These are phyloP conservation scores for Cordyceps farinosa DNA, from an alignment of 2,329 filamentous ascomycete genomes.

Conservation along the genomic window DNA sequence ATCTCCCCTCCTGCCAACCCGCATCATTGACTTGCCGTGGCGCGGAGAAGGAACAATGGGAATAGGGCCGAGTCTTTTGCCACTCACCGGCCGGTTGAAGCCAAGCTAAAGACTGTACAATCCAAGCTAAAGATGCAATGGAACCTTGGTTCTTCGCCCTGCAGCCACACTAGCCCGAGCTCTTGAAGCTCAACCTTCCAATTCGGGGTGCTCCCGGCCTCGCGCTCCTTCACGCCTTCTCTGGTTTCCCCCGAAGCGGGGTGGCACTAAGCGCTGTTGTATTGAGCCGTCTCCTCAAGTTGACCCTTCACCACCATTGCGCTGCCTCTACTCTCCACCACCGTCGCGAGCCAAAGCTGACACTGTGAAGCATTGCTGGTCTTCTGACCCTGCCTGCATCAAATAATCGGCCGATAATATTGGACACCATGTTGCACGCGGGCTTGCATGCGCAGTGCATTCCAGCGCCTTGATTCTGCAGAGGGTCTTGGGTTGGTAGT, in stretches of 20 bases:
- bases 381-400: neutral
- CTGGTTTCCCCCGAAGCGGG: neutral
- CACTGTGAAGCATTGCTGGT: neutral
- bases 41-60: neutral
- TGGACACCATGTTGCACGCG: conserved; percentile 1
- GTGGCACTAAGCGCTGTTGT: neutral
- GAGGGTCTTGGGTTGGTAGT: neutral
- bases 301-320: neutral
- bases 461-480: neutral
- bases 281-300: neutral
- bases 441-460: neutral
- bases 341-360: neutral
- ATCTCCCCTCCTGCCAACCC: neutral
- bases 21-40: neutral
- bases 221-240: neutral
- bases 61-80: neutral
- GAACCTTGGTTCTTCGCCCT: neutral
- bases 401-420: conserved; percentile 2
- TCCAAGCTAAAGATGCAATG: neutral
- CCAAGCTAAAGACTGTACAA: neutral
- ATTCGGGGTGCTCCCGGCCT: neutral
- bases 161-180: neutral
- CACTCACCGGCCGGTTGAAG: neutral
- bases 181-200: neutral
- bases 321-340: neutral